These are phyloP conservation scores for Botrytis cinerea DNA, from an alignment of 2,329 filamentous ascomycete species.

Conservation along the genomic window DNA sequence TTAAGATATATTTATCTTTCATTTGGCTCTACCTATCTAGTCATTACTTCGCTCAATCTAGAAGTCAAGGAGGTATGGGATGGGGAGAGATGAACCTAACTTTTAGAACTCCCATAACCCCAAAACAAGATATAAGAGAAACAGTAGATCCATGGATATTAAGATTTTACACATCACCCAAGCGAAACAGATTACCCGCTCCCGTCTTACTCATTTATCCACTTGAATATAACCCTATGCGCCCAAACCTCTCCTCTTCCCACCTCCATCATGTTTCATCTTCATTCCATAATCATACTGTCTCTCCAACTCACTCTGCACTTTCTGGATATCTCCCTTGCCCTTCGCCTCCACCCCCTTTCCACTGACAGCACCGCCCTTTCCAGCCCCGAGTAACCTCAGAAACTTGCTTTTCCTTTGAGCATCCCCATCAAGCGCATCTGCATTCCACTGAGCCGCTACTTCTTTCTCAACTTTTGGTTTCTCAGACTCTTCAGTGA, in stretches of 20 bases:
- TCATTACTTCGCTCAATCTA: not conserved
- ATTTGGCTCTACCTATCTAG: not conserved
- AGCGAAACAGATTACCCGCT: not conserved
- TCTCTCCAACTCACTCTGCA: conserved; percentile 43
- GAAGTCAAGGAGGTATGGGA: not conserved
- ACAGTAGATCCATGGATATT: conserved; percentile 4
- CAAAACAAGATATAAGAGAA: not conserved
- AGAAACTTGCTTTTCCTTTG: conserved; percentile 43
- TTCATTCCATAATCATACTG: conserved; percentile 44
- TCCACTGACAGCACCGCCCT: conserved; percentile 21
- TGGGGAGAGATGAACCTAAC: not conserved
- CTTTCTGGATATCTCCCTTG: conserved; percentile 33
- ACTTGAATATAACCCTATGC: conserved; percentile 31
- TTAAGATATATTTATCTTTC: not conserved
- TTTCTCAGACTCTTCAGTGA: not conserved
- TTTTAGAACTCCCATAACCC: not conserved
- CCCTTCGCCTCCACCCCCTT: conserved; percentile 24
- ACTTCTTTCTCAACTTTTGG: conserved; percentile 16
- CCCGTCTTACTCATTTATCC: not conserved
- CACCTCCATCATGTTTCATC: conserved; percentile 43
- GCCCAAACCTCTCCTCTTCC: conserved; percentile 43
- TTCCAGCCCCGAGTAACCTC: conserved; percentile 42
- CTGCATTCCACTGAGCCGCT: conserved; percentile 23
- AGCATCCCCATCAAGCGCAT: conserved; percentile 37
- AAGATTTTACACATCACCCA: not conserved